Evolutionary conservation across 2,329 filamentous ascomycete genomes (phyloP).

Genomic region (Alternaria consortialis): DNA sequence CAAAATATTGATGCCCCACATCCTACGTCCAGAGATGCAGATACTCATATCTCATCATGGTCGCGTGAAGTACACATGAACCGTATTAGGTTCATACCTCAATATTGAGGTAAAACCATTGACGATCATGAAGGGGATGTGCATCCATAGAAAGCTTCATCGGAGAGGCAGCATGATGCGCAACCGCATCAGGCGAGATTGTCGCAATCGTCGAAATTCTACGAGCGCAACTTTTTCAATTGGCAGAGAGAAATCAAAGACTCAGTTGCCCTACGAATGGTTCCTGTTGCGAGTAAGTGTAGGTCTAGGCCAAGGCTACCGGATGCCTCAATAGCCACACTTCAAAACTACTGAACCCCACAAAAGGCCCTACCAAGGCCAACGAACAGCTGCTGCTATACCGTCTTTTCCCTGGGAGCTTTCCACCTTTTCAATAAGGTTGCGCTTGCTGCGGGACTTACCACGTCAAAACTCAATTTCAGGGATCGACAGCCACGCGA

Average conservation of each 20-base stretch:
- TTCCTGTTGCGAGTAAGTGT: background rate
- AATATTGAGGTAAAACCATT: background rate
- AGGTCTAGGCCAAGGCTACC: conserved; percentile 2
- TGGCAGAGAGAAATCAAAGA: background rate
- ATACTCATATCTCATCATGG: background rate
- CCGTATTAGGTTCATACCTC: background rate
- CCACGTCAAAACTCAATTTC: conserved; percentile 10
- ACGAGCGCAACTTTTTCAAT: background rate
- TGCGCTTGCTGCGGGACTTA: conserved; percentile 1
- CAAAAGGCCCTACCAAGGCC: conserved; percentile 1
- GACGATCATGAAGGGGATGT: background rate
- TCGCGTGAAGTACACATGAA: background rate
- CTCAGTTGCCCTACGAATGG: background rate
- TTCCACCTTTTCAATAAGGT: background rate
- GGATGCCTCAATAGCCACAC: background rate
- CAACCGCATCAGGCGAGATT: background rate
- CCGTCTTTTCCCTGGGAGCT: background rate
- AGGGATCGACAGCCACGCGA: conserved; percentile 1
- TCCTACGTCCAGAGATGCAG: background rate
- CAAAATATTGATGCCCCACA: background rate
- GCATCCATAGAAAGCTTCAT: background rate
- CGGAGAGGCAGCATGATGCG: background rate
- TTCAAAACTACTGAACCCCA: background rate
- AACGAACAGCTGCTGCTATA: background rate
- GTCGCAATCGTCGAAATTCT: background rate